Base-by-base conservation (phyloP, 1,284 basidiomycete genomes). In the Apiotrichum mycotoxinovorans region DNA sequence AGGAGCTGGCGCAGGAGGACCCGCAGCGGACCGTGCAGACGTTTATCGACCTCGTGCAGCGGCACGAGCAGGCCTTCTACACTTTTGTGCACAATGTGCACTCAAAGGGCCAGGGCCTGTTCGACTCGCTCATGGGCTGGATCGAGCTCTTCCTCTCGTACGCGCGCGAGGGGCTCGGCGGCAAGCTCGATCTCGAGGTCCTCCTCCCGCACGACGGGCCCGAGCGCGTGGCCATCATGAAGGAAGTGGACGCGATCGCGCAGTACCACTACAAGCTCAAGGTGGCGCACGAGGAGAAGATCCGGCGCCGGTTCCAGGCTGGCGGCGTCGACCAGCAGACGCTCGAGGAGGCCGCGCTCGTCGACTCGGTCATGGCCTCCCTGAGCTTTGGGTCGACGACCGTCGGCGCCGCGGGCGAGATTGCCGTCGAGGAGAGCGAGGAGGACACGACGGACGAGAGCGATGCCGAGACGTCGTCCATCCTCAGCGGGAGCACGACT, bases 41-140 rank as follows among this genome's bases (percentile, higher is more conserved):
- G 4, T 98, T 98, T 72, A 91, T 98, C 65, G 86, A 94, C 72
- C 85, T 99, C 23, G 89, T 98, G 38, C 85, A 88, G 66, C 84
- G 96, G 30, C 96, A 99, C 76, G 92, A 98, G 71, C 90, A 93
- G 68, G 79, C 90, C 0, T 98, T 98, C 80, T 99, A 98, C 80
- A 82, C 82, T 58, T 99, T 99, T 73, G 95, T 99, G 25, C 92
- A 98, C 82, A 96, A 97, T 69, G 96, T 99, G 5, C 96, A 99
- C 72, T 88, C 91, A 41, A 98, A 98, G 74, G 96, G 96, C 42
- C 89, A 94, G 66, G 89, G 87, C 7, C 82, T 99, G 12, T 99
- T 99, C 73, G 90, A 93, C 69, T 85, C 83, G 56, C 84, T 99
- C 58, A 97, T 98, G 91, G 84, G 83, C 51, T 99, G 96, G 96